These are phyloP conservation scores for Nicotiana attenuata DNA, from an alignment of 257 asterid species.

Conservation along the genomic window DNA sequence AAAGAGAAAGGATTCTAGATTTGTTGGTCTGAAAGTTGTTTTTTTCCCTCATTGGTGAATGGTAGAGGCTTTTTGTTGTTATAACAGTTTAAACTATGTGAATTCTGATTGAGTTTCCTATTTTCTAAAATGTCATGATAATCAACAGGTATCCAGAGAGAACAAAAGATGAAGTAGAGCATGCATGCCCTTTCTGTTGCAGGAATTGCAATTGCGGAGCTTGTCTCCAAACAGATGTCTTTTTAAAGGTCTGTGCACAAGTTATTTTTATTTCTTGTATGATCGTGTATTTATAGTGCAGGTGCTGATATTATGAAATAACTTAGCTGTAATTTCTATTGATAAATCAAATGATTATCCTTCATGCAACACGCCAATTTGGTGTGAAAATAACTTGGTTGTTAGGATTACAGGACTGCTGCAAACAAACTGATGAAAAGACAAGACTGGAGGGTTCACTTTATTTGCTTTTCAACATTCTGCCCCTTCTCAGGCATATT, in stretches of 20 bases:
- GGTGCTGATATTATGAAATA: constrained; percentile 2
- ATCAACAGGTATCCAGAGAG: constrained; percentile 62
- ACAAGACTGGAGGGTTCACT: constrained; percentile 41
- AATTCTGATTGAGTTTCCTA: not conserved
- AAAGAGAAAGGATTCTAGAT: constrained; percentile 2
- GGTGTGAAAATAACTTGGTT: constrained; percentile 1
- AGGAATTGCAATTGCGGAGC: constrained; percentile 72
- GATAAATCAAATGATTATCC: not conserved
- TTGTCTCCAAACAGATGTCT: constrained; percentile 53
- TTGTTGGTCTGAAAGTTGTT: not conserved
- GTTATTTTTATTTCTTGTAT: not conserved
- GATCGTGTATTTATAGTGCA: not conserved
- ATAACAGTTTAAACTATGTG: not conserved
- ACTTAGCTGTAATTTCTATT: constrained; percentile 8
- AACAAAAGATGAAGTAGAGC: constrained; percentile 42
- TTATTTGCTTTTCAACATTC: constrained; percentile 50
- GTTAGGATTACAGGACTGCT: constrained; percentile 25
- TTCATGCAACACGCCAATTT: not conserved
- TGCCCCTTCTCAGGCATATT: constrained; percentile 60
- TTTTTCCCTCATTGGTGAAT: not conserved
- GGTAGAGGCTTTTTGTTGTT: not conserved
- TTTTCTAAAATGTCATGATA: constrained; percentile 5
- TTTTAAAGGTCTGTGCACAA: constrained; percentile 31
- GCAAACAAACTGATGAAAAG: constrained; percentile 35
- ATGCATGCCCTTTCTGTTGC: constrained; percentile 60